Evolutionary conservation across 108 stramenopile species (phyloP).

Genomic region (Skeletonema grethae): DNA sequence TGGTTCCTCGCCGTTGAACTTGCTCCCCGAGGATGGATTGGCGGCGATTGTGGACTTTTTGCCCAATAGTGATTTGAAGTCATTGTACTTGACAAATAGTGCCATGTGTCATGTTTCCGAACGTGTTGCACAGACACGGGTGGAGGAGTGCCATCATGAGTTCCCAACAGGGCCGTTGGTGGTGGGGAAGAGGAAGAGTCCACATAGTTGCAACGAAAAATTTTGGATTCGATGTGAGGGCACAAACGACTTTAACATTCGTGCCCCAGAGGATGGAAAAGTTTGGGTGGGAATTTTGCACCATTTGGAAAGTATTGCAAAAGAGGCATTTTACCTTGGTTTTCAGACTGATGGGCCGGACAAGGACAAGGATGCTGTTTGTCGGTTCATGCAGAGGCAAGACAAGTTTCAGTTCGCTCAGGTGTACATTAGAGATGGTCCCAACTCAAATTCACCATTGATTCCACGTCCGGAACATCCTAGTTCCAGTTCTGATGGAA

Average conservation of each 20-base stretch:
- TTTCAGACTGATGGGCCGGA: slow-evolving; percentile 9
- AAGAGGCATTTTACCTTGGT: slow-evolving; percentile 28
- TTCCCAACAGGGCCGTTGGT: slow-evolving; percentile 37
- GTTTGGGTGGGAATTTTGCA: slow-evolving; percentile 35
- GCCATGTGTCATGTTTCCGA: slow-evolving; percentile 37
- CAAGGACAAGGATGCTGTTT: slow-evolving; percentile 20
- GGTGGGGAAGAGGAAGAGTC: slow-evolving; percentile 5
- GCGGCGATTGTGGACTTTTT: slow-evolving; percentile 39
- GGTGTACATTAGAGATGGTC: background rate
- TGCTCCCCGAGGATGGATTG: slow-evolving; percentile 42
- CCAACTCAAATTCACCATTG: background rate
- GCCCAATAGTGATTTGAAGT: slow-evolving; percentile 17
- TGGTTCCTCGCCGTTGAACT: slow-evolving; percentile 18
- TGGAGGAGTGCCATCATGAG: slow-evolving; percentile 7
- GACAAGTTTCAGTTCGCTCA: slow-evolving; percentile 32
- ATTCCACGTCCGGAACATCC: background rate
- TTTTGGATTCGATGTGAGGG: background rate
- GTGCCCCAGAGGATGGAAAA: slow-evolving; percentile 37
- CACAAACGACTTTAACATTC: slow-evolving; percentile 16
- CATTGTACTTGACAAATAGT: slow-evolving; percentile 24
- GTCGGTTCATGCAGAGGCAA: slow-evolving; percentile 11
- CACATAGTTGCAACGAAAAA: background rate
- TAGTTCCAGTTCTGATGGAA: background rate
- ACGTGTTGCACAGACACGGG: slow-evolving; percentile 24
- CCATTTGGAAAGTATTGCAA: slow-evolving; percentile 29